Conservation (phyloP, 2,329 filamentous ascomycete species). For the Hypoxylon sp. region DNA sequence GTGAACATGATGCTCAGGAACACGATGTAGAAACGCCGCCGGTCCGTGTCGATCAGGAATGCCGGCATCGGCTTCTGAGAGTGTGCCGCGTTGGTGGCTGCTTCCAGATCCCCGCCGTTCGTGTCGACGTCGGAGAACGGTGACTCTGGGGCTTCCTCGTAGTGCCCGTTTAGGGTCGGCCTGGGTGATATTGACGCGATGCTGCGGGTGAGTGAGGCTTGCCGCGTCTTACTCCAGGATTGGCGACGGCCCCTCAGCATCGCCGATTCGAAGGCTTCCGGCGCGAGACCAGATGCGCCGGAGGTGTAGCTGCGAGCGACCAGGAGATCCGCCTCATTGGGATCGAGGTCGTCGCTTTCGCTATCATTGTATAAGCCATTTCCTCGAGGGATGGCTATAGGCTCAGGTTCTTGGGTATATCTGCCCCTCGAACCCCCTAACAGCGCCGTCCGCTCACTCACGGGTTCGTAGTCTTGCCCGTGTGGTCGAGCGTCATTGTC, state of each 20-base stretch:
- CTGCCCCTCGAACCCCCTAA: constrained; percentile 15
- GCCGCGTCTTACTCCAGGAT: constrained; percentile 46
- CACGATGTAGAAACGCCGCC: constrained; percentile 72
- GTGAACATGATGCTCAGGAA: constrained; percentile 72
- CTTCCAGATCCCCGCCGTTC: constrained; percentile 14
- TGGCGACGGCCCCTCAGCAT: constrained; percentile 58
- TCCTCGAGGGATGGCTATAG: constrained; percentile 33
- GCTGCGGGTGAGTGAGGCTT: constrained; percentile 25
- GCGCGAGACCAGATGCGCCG: constrained; percentile 58
- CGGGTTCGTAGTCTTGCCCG: constrained; percentile 15
- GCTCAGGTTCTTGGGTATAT: constrained; percentile 12
- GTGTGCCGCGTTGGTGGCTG: constrained; percentile 4
- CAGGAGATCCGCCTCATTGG: constrained; percentile 56
- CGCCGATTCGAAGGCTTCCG: constrained; percentile 59
- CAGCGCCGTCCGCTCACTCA: constrained; percentile 38
- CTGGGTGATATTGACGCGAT: constrained; percentile 26
- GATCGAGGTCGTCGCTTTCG: constrained; percentile 40
- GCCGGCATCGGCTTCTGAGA: constrained; percentile 10
- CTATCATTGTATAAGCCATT: constrained; percentile 31
- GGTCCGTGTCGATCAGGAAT: constrained; percentile 64
- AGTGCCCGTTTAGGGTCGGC: constrained; percentile 20
- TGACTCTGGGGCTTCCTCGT: neutral
- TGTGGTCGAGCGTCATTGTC: constrained; percentile 9
- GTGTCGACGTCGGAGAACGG: constrained; percentile 8
- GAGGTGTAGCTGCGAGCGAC: constrained; percentile 60